Evolutionary conservation across 2,329 filamentous ascomycete species (phyloP).

Genomic region (Penicillium hordei): DNA sequence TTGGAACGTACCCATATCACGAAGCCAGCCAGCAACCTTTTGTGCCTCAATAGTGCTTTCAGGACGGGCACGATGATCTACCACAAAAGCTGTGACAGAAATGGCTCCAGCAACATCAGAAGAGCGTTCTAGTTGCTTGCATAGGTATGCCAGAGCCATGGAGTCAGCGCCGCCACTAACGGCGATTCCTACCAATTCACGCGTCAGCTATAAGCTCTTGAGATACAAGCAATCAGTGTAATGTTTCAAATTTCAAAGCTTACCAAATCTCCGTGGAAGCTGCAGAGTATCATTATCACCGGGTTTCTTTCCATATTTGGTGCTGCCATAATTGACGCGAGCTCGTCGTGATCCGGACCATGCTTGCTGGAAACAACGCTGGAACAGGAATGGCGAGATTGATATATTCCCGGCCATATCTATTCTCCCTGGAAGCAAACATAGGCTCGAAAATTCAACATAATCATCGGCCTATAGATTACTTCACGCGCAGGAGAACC

Average conservation of each 20-base stretch:
- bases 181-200: conserved; percentile 63
- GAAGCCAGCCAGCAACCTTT: conserved; percentile 50
- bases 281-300: conserved; percentile 10
- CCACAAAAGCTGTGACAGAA: conserved; percentile 56
- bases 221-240: background rate
- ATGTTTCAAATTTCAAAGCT: conserved; percentile 4
- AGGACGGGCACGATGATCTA: conserved; percentile 60
- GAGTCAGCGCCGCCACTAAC: conserved; percentile 94
- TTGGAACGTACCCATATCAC: conserved; percentile 42
- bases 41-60: conserved; percentile 57
- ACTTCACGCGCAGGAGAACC: background rate
- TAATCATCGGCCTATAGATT: background rate
- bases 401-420: conserved; percentile 10
- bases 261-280: conserved; percentile 32
- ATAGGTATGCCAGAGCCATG: conserved; percentile 87
- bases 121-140: conserved; percentile 49
- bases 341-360: conserved; percentile 11
- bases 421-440: background rate
- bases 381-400: conserved; percentile 10
- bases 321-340: conserved; percentile 6
- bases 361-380: conserved; percentile 12
- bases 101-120: conserved; percentile 19
- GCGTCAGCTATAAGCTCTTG: conserved; percentile 1
- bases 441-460: background rate
- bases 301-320: conserved; percentile 7